Percentiles rank a stretch among this genome's conserved stretches.
Conservation (phyloP, 2,329 filamentous ascomycete species). For the Iodosphaeria phyllophila region DNA sequence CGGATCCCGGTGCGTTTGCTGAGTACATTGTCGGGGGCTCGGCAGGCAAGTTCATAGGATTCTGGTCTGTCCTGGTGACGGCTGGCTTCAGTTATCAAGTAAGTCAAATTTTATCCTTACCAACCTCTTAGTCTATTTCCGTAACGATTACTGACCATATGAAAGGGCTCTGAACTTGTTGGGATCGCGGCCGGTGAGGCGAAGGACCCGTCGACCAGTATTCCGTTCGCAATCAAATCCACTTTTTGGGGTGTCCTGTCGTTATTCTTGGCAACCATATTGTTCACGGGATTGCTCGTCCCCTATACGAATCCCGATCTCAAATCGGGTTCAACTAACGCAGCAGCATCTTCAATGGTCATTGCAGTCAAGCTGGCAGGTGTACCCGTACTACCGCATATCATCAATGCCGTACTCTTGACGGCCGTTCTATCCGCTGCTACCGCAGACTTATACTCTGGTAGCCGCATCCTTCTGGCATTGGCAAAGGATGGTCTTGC, state of each 20-base stretch:
- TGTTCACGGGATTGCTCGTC: slow-evolving; percentile 55
- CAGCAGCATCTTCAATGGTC: slow-evolving; percentile 46
- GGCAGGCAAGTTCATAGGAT: slow-evolving; percentile 45
- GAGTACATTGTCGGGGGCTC: slow-evolving; percentile 34
- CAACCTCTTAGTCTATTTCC: no score
- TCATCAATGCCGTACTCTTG: slow-evolving; percentile 63
- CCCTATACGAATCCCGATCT: slow-evolving; percentile 24
- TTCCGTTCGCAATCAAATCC: slow-evolving; percentile 54
- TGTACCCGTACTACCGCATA: slow-evolving; percentile 41
- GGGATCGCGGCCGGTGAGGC: slow-evolving; percentile 66
- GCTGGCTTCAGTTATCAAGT: slow-evolving; percentile 55
- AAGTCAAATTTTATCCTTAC: no score
- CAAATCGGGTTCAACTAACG: slow-evolving; percentile 24
- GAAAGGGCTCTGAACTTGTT: slow-evolving; percentile 58
- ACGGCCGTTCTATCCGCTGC: slow-evolving; percentile 64
- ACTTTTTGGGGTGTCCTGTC: slow-evolving; percentile 59
- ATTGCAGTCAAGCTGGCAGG: slow-evolving; percentile 42
- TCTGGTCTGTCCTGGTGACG: slow-evolving; percentile 50
- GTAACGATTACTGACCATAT: no score
- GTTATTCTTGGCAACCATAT: slow-evolving; percentile 45
- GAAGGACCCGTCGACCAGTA: slow-evolving; percentile 49
- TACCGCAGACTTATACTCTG: slow-evolving; percentile 60
- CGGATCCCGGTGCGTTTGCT: slow-evolving; percentile 46
- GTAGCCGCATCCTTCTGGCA: slow-evolving; percentile 47
- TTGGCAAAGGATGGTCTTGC: slow-evolving; percentile 46